These are phyloP conservation scores for Spinellus fusiger DNA, from an alignment of 192 early-diverging fungal genomes.

Conservation along the genomic window DNA sequence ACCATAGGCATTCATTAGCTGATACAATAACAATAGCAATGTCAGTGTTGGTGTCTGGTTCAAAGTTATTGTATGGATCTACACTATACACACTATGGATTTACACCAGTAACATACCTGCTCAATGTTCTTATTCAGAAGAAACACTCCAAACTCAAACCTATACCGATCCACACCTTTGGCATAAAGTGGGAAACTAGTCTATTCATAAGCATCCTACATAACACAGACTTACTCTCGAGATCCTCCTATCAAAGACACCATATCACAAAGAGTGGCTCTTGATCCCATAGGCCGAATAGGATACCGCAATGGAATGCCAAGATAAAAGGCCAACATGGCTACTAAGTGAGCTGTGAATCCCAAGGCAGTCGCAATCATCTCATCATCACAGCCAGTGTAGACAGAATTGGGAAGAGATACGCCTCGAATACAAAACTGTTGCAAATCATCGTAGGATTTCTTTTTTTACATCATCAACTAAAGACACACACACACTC, in stretches of 20 bases:
- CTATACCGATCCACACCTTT: slow-evolving; percentile 60
- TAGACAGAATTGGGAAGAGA: slow-evolving; percentile 55
- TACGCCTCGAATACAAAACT: slow-evolving; percentile 43
- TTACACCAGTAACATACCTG: slow-evolving; percentile 42
- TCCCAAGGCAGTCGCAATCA: slow-evolving; percentile 63
- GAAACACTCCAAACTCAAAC: slow-evolving; percentile 81
- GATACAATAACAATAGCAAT: slow-evolving; percentile 1
- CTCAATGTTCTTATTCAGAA: slow-evolving; percentile 83
- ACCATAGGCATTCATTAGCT: slow-evolving; percentile 67
- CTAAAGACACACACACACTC: not conserved
- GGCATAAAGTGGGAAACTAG: slow-evolving; percentile 69
- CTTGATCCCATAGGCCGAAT: slow-evolving; percentile 70
- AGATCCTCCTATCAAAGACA: slow-evolving; percentile 30
- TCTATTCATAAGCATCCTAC: not conserved
- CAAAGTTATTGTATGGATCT: not conserved
- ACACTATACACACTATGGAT: not conserved
- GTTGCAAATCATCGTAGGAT: slow-evolving; percentile 36
- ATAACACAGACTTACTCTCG: slow-evolving; percentile 27
- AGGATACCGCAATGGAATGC: slow-evolving; percentile 66
- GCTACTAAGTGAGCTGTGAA: slow-evolving; percentile 59
- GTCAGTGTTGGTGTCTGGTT: not conserved
- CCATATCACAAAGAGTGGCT: slow-evolving; percentile 52
- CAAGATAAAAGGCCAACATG: slow-evolving; percentile 67
- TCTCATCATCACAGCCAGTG: slow-evolving; percentile 50
- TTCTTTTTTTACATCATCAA: slow-evolving; percentile 21